Conservation (phyloP, 352 stramenopile genomes). For the Plasmopara halstedii region DNA sequence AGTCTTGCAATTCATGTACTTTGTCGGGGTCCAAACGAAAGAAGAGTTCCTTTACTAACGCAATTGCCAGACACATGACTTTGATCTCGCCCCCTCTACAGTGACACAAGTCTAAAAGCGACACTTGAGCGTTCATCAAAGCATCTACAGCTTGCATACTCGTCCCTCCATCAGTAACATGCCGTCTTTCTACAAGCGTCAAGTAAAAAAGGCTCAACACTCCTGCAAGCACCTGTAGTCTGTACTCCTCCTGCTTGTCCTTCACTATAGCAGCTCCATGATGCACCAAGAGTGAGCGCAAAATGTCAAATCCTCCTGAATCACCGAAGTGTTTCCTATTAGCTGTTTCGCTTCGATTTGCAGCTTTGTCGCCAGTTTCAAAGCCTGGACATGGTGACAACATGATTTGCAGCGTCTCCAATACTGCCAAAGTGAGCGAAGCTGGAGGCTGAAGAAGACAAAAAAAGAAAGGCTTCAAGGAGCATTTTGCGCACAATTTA, state of each 20-base stretch:
- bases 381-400: slow-evolving; percentile 43
- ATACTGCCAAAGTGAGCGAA: slow-evolving; percentile 39
- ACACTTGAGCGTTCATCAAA: slow-evolving; percentile 59
- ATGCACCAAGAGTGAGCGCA: slow-evolving; percentile 60
- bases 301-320: slow-evolving; percentile 56
- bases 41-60: slow-evolving; percentile 75
- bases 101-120: slow-evolving; percentile 66
- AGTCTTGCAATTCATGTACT: slow-evolving; percentile 72
- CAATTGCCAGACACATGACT: slow-evolving; percentile 50
- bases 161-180: slow-evolving; percentile 44
- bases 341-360: slow-evolving; percentile 61
- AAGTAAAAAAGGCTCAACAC: slow-evolving; percentile 63
- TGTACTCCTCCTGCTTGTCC: slow-evolving; percentile 5
- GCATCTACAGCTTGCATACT: slow-evolving; percentile 52
- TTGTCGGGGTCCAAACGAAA: slow-evolving; percentile 62
- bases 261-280: slow-evolving; percentile 28
- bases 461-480: slow-evolving; percentile 72
- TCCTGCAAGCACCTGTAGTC: slow-evolving; percentile 30
- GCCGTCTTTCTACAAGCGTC: slow-evolving; percentile 45
- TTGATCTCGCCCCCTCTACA: slow-evolving; percentile 15
- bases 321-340: slow-evolving; percentile 76
- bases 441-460: slow-evolving; percentile 50
- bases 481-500: slow-evolving; percentile 71
- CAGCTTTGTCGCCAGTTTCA: slow-evolving; percentile 47
- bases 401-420: slow-evolving; percentile 62